Conservation (phyloP, 257 asterid genomes). For the Eucommia ulmoides region DNA sequence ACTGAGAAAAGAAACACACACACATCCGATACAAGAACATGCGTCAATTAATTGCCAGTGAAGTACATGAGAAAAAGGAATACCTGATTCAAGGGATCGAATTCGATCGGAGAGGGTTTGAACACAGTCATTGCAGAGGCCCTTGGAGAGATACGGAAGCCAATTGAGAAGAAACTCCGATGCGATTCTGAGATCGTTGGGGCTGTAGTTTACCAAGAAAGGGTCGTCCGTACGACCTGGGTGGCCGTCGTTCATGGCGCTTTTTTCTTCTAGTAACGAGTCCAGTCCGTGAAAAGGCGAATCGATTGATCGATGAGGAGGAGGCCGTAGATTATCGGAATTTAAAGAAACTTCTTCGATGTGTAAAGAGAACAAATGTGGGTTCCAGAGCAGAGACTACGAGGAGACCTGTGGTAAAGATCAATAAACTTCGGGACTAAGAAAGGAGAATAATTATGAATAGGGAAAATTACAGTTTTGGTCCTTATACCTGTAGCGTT, state of each 20-base stretch:
- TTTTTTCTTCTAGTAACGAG: conserved; percentile 8
- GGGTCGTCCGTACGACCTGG: conserved; percentile 21
- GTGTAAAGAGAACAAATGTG: too few relatives aligned
- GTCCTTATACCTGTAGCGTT: too few relatives aligned
- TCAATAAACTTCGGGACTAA: too few relatives aligned
- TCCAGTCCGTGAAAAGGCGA: conserved; percentile 2
- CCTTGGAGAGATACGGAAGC: conserved; percentile 74
- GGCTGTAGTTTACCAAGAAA: conserved; percentile 42
- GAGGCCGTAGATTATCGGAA: too few relatives aligned
- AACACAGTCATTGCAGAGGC: conserved; percentile 58
- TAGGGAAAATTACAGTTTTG: too few relatives aligned
- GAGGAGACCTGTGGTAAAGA: too few relatives aligned
- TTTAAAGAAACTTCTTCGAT: too few relatives aligned
- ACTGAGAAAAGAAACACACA: neutral
- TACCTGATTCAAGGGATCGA: conserved; percentile 51
- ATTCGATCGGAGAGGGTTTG: conserved; percentile 26
- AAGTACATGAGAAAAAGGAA: neutral
- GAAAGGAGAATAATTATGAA: too few relatives aligned
- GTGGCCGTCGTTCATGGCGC: conserved; percentile 13
- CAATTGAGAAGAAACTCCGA: conserved; percentile 84
- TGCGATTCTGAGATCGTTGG: conserved; percentile 54
- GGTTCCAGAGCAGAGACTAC: too few relatives aligned
- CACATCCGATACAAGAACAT: neutral
- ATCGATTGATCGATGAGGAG: neutral
- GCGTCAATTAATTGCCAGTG: neutral